Conservation (phyloP, 768 basidiomycete species). For the Kwoniella botswanensis region DNA sequence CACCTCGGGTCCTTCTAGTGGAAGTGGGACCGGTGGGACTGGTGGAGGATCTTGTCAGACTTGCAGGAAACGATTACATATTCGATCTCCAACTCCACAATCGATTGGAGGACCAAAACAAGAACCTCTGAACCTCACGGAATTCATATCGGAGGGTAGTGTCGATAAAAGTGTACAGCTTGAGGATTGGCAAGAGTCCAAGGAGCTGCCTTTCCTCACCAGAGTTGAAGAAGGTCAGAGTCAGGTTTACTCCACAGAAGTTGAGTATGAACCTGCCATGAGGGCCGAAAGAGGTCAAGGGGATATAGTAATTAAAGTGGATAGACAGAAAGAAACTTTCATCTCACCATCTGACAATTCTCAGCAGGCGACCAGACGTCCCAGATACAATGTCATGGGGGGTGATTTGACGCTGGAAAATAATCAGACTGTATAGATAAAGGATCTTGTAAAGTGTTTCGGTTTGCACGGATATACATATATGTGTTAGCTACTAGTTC, state of each 20-base stretch:
- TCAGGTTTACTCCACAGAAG: neutral
- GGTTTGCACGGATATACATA: neutral
- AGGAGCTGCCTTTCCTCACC: neutral
- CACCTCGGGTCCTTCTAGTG: no score
- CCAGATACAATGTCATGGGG: neutral
- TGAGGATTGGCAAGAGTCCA: neutral
- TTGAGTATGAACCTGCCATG: neutral
- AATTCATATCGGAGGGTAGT: neutral
- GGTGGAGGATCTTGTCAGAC: neutral
- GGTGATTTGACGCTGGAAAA: neutral
- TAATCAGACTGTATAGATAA: no score
- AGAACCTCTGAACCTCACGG: neutral
- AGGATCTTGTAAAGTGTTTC: neutral
- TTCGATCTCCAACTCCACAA: neutral
- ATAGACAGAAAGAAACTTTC: neutral
- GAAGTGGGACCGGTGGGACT: no score
- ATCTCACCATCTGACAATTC: neutral
- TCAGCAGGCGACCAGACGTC: neutral
- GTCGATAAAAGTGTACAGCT: no score
- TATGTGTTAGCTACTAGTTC: no score
- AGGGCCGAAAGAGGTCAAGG: neutral
- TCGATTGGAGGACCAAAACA: neutral
- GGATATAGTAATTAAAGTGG: neutral
- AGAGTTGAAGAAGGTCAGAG: neutral
- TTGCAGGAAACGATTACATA: neutral